Base-by-base conservation (phyloP, 1,284 basidiomycete genomes). In the Meira nashicola region DNA sequence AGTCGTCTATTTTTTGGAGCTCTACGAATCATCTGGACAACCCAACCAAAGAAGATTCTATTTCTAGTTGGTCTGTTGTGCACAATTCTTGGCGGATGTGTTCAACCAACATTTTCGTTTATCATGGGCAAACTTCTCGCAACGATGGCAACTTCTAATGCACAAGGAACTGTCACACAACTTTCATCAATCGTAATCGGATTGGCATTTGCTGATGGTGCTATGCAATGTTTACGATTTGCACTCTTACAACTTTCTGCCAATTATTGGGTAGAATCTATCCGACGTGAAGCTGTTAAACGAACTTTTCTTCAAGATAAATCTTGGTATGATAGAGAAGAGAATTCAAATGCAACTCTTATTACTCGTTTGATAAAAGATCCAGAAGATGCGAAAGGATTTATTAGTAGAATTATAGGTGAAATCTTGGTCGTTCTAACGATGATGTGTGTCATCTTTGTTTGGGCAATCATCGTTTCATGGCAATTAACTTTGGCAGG, bases 401-500 rank as follows among this genome's bases (percentile, higher is more conserved):
- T 97, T 39, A 82, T 97, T 59, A 83, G 88, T 1, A 83, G 86
- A 5, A 86, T 94, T 40, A 79, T 90, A 52, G 85, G 86, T 0
- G 89, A 93, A 75, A 54, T 68, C 10, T 57, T 60, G 14, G 88
- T 92, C 8, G 88, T 94, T 11, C 59, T 81, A 1, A 82, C 88
- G 6, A 95, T 98, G 91, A 83, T 96, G 50, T 77, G 82, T 1
- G 81, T 93, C 11, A 92, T 90, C 2, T 80, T 96, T 15, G 77
- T 89, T 10, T 97, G 93, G 93, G 90, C 94, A 0, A 82, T 96
- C 74, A 84, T 84, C 0, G 81, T 84, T 28, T 92, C 91, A 0
- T 98, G 94, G 94, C 87, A 95, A 80, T 82, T 98, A 60, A 95
- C 93, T 0, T 84, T 98, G 17, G 89, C 90, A 1, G 94, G 92